Conservation (phyloP, 78 protist species). For the Mastigamoeba balamuthi region DNA sequence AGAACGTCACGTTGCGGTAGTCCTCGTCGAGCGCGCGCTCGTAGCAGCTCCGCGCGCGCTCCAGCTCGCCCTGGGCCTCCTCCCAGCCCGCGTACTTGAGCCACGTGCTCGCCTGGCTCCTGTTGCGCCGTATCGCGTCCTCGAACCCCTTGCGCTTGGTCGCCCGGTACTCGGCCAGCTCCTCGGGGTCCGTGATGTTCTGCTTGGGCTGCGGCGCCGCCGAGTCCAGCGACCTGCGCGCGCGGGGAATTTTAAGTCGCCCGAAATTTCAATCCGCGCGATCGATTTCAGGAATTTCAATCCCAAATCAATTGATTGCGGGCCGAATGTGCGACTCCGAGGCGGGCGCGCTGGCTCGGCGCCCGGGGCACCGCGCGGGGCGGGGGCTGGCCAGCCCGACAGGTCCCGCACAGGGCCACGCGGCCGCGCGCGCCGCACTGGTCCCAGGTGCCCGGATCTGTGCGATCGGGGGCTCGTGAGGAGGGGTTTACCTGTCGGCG, state of each 20-base stretch:
- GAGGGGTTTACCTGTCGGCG: constrained; percentile 48
- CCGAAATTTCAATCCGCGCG: no score
- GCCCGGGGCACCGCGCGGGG: no score
- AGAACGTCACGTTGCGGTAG: constrained; percentile 39
- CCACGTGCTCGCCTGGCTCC: constrained; percentile 10
- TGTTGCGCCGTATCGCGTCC: constrained; percentile 10
- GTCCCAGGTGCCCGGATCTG: no score
- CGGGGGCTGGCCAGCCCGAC: no score
- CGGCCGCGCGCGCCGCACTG: no score
- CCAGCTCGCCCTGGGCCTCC: constrained; percentile 72
- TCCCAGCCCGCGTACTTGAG: constrained; percentile 91
- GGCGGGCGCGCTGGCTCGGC: no score
- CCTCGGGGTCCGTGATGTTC: constrained; percentile 82
- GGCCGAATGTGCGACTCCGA: constrained; percentile 12
- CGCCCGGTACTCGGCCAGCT: constrained; percentile 73
- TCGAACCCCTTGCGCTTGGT: constrained; percentile 71
- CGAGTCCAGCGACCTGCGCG: no score
- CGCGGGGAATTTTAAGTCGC: no score
- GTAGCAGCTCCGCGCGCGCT: constrained; percentile 74
- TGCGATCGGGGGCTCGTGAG: no score
- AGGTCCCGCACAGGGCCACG: no score
- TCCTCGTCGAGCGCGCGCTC: constrained; percentile 84
- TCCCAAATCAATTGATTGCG: background rate
- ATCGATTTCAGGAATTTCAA: no score
- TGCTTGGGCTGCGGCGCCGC: constrained; percentile 57